Base-by-base conservation (phyloP, 495 filamentous ascomycete genomes). In the Podospora sp. region DNA sequence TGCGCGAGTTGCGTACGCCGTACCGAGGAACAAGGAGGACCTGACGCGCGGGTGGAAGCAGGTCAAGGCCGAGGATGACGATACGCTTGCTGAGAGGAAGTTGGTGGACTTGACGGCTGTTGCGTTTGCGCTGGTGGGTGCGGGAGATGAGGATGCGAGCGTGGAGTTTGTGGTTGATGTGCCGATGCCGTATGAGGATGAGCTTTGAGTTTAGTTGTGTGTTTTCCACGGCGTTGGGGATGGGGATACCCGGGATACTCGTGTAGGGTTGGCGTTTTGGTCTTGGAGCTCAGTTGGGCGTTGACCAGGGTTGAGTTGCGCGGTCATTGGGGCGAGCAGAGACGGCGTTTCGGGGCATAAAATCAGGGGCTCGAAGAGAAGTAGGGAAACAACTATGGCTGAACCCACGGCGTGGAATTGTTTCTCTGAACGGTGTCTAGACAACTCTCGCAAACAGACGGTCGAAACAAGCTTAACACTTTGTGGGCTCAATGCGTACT, bases 91-190 rank as follows among this genome's bases (percentile, higher is more conserved):
- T 21, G 79, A 76, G 52, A 81, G 78, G 60, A 69, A 73, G 25
- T 68, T 86, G 33, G 77, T 76, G 50, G 86, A 92, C 68, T 87
- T 87, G 18, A 79, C 80, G n/a, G 70, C 84, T 2, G 72, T 94
- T 46, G 91, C 92, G n/a, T 94, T 94, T 78, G 84, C 84, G 50
- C 88, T 92, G 60, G 77, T 75, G 50, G 72, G 79, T 4, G 73
- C 79, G 52, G 80, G 79, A 16, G 77, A 81, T 51, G 81, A 84
- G 14, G 69, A 78, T n/a, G 82, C 80, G n/a, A 80, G 86, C 24
- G 80, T 82, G 22, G 78, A 84, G 52, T 92, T 90, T 83, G 81
- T 88, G 70, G 90, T 93, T 11, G 75, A 88, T 29, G 65, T 90
- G 21, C 89, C 90, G 29, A 33, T 24, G 81, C 65, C 18, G 81